Evolutionary conservation across 2,329 filamentous ascomycete genomes (phyloP).

Genomic region (Cadophora luteo-olivacea): DNA sequence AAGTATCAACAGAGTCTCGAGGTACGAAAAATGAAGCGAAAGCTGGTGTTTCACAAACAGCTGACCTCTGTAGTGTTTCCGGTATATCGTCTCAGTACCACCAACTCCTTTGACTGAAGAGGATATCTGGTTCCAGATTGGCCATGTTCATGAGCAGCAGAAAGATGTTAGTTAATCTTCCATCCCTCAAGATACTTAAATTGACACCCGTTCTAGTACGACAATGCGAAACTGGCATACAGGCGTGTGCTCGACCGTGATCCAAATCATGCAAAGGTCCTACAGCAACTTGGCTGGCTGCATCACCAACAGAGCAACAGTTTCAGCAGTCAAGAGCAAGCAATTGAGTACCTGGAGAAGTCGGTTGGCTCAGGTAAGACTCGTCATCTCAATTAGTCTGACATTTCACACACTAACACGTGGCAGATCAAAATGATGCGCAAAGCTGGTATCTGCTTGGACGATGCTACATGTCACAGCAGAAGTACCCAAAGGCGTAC

Average conservation of each 20-base stretch:
- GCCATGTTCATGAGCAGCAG: constrained; percentile 97
- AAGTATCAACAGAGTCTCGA: constrained; percentile 93
- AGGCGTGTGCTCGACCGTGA: constrained; percentile 92
- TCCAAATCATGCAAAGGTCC: constrained; percentile 94
- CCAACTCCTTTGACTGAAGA: constrained; percentile 93
- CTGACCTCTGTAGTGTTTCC: constrained; percentile 77
- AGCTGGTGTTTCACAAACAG: background rate
- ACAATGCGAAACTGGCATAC: constrained; percentile 91
- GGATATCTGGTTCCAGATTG: constrained; percentile 99
- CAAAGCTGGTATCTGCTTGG: constrained; percentile 99
- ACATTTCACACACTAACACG: constrained; percentile 44
- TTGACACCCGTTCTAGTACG: constrained; percentile 67
- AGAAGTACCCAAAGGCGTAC: constrained; percentile 98
- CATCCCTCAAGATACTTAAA: constrained; percentile 14
- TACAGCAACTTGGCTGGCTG: constrained; percentile 97
- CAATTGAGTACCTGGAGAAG: constrained; percentile 96
- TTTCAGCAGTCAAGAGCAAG: constrained; percentile 91
- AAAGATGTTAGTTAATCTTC: constrained; percentile 79
- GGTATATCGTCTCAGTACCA: constrained; percentile 94
- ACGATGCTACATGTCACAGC: constrained; percentile 98
- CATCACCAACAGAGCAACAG: constrained; percentile 95
- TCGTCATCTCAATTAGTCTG: constrained; percentile 33
- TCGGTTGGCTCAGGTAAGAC: constrained; percentile 87
- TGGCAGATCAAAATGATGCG: constrained; percentile 85
- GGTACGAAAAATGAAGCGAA: constrained; percentile 56